These are phyloP conservation scores for Golubevia sp. DNA, from an alignment of 1,284 basidiomycete genomes.

Conservation along the genomic window DNA sequence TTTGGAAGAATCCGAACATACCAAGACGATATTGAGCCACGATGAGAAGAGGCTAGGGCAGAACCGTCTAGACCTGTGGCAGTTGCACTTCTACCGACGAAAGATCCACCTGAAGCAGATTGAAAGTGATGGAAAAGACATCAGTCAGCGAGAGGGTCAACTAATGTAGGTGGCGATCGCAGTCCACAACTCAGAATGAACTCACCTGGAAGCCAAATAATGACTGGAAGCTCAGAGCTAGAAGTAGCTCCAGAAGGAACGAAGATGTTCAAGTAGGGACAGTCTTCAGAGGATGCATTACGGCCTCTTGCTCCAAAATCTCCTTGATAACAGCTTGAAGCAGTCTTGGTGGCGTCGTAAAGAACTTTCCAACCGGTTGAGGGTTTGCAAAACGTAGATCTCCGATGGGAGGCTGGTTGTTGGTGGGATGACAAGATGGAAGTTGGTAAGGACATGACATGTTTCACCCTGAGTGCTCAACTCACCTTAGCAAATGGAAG, in stretches of 20 bases:
- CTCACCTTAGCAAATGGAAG: too few species aligned
- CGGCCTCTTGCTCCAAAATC: conserved; percentile 6
- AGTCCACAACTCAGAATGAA: too few species aligned
- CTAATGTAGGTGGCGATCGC: too few species aligned
- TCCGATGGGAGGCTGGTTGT: conserved; percentile 28
- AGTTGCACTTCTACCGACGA: conserved; percentile 73
- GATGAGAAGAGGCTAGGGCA: conserved; percentile 71
- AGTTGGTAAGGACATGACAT: too few species aligned
- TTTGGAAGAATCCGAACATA: conserved; percentile 73
- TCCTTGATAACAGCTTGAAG: conserved; percentile 19
- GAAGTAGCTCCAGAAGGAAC: conserved; percentile 5
- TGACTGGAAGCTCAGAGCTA: conserved; percentile 17
- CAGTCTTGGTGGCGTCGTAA: conserved; percentile 22
- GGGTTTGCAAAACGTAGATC: conserved; percentile 32
- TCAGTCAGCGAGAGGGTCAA: too few species aligned
- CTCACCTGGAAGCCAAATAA: conserved; percentile 32
- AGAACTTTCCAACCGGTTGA: conserved; percentile 15
- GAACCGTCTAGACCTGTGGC: conserved; percentile 78
- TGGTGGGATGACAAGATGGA: too few species aligned
- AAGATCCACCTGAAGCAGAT: conserved; percentile 90
- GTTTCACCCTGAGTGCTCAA: too few species aligned
- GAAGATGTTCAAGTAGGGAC: conserved; percentile 28
- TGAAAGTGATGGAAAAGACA: too few species aligned
- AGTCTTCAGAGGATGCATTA: conserved; percentile 31
- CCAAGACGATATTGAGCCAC: conserved; percentile 84